Evolutionary conservation across 345 rosid species (phyloP), one percentile per base, ranked within the genome.

Genomic region (Nasturtium officinale): DNA sequence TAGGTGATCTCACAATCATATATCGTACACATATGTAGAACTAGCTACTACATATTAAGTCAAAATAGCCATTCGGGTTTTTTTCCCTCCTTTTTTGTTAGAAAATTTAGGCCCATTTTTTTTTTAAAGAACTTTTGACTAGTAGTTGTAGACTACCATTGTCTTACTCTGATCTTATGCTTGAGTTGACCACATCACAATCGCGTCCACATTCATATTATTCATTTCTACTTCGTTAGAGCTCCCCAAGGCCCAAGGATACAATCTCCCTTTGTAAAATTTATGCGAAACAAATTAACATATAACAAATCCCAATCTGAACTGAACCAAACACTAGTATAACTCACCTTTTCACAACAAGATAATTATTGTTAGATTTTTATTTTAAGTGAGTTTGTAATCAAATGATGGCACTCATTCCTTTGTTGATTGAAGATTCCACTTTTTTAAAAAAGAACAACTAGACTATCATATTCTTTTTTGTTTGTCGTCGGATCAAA

Each of bases 101-200:
- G 9, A 7, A 28, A 26, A 26, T 28, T 33, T 3, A 55, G n/a
- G 21, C 33, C 35, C 29, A 17, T 3, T 0, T 21, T 15, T 9
- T 2, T 43, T 43, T 33, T 30, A 2, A 1, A 50, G 2, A 32
- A 15, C 33, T 48, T 20, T 65, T 57, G 48, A 47, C 69, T 65
- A 18, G n/a, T 33, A 30, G 16, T 65, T 30, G n/a, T 33, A 30
- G 16, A 50, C 23, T 48, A 4, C 5, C 47, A 15, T 33, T 50
- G n/a, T 33, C 20, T 30, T 16, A 64, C 43, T 46, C 28, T 64
- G 43, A 65, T 20, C 32, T 48, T 48, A 20, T 8, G 71, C 35
- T 21, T 65, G 59, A 65, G 58, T 66, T 52, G 59, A 66, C 58
- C 46, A 38, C 28, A 20, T 65, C 29, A 32, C 45, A 13, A 32